Conservation (phyloP, 805 yeast genomes). For the Yarrowia sp. region DNA sequence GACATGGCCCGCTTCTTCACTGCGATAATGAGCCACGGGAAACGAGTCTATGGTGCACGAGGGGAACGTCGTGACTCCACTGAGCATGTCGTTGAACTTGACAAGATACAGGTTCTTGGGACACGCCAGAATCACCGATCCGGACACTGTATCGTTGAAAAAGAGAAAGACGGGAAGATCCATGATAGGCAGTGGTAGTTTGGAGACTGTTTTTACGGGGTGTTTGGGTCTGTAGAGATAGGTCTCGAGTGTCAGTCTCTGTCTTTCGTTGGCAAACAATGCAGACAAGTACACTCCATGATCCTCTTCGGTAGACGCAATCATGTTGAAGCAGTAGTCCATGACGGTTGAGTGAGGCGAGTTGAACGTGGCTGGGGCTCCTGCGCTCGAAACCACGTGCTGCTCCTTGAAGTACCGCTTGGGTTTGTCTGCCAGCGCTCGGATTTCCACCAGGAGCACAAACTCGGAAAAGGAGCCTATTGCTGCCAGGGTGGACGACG, state of each 20-base stretch:
- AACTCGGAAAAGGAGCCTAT: slow-evolving; percentile 8
- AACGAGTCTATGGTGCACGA: slow-evolving; percentile 10
- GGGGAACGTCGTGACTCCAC: slow-evolving; percentile 29
- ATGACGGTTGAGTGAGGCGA: neutral
- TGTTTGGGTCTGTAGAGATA: slow-evolving; percentile 18
- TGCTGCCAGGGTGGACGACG: slow-evolving; percentile 1
- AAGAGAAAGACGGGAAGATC: slow-evolving; percentile 29
- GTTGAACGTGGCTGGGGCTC: slow-evolving; percentile 8
- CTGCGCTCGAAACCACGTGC: neutral
- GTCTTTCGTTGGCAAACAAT: slow-evolving; percentile 8
- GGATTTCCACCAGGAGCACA: slow-evolving; percentile 5
- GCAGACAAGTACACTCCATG: slow-evolving; percentile 22
- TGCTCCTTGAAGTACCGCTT: slow-evolving; percentile 19
- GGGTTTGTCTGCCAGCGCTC: slow-evolving; percentile 1
- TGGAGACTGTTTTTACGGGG: slow-evolving; percentile 32
- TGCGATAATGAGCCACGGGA: slow-evolving; percentile 8
- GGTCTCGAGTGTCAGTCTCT: slow-evolving; percentile 14
- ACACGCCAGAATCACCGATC: slow-evolving; percentile 29
- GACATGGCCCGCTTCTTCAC: slow-evolving; percentile 19
- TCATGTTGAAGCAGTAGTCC: slow-evolving; percentile 31
- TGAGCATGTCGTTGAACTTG: slow-evolving; percentile 29
- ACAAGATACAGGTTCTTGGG: slow-evolving; percentile 10
- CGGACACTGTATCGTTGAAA: slow-evolving; percentile 17
- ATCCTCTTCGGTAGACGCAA: neutral
- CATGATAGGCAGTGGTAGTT: slow-evolving; percentile 23